Evolutionary conservation across 371 early-diverging fungal genomes (phyloP).

Genomic region (Coemansia sp.): DNA sequence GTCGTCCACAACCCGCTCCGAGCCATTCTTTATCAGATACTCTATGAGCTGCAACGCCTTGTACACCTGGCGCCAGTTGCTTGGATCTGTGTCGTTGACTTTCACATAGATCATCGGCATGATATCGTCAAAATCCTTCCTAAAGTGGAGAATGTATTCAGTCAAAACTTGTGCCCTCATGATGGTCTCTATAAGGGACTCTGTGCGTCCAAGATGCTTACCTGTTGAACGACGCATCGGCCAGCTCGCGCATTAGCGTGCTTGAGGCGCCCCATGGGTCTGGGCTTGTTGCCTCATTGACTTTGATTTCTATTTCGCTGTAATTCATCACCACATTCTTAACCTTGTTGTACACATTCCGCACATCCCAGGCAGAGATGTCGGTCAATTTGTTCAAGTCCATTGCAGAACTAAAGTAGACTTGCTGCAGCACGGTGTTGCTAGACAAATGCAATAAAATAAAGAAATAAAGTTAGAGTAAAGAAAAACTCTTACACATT

Average conservation of each 20-base stretch:
- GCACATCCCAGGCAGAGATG: slow-evolving; percentile 54
- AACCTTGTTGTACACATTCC: slow-evolving; percentile 71
- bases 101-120: slow-evolving; percentile 88
- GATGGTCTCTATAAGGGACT: not conserved
- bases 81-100: slow-evolving; percentile 77
- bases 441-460: slow-evolving; percentile 6
- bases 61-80: slow-evolving; percentile 92
- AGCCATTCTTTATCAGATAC: slow-evolving; percentile 92
- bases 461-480: not conserved
- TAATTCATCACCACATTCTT: slow-evolving; percentile 79
- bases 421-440: not conserved
- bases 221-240: slow-evolving; percentile 75
- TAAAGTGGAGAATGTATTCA: not conserved
- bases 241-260: slow-evolving; percentile 86
- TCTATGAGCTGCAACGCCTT: slow-evolving; percentile 92
- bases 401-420: slow-evolving; percentile 6
- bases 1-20: slow-evolving; percentile 87
- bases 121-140: slow-evolving; percentile 87
- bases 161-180: not conserved
- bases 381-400: slow-evolving; percentile 47
- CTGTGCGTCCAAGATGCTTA: not conserved
- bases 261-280: slow-evolving; percentile 92
- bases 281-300: slow-evolving; percentile 80
- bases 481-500: not conserved
- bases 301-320: slow-evolving; percentile 86